Conservation (phyloP, 78 protist genomes). For the Dictyostelium brefeldianum region DNA sequence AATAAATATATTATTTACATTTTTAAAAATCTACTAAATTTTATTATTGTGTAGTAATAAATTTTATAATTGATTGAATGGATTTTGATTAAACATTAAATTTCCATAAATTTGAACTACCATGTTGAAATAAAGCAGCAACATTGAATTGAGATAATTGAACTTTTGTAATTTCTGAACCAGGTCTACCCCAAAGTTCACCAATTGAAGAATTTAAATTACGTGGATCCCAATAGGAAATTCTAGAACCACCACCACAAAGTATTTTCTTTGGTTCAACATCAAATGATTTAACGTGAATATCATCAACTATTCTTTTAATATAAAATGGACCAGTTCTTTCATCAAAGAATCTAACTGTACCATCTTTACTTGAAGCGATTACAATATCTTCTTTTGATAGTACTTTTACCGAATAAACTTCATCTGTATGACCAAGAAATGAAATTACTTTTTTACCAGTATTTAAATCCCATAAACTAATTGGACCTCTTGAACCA, state of each 20-base stretch:
- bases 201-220: conserved; percentile 38
- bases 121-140: conserved; percentile 25
- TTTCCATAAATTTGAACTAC: conserved; percentile 55
- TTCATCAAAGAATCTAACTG: conserved; percentile 58
- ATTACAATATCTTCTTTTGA: conserved; percentile 44
- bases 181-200: conserved; percentile 33
- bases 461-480: conserved; percentile 43
- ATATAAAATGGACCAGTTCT: conserved; percentile 58
- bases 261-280: conserved; percentile 23
- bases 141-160: conserved; percentile 50
- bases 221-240: conserved; percentile 75
- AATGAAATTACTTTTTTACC: conserved; percentile 18
- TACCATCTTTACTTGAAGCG: conserved; percentile 22
- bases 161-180: conserved; percentile 19
- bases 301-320: conserved; percentile 13
- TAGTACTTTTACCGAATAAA: background rate
- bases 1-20: too few relatives aligned
- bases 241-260: conserved; percentile 38
- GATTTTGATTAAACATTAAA: conserved; percentile 28
- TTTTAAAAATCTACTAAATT: too few relatives aligned
- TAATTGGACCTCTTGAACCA: conserved; percentile 41
- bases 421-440: conserved; percentile 32
- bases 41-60: background rate
- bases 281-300: conserved; percentile 22
- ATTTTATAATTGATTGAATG: background rate